Evolutionary conservation across 768 basidiomycete species (phyloP).

Genomic region (Naematelia encephala): DNA sequence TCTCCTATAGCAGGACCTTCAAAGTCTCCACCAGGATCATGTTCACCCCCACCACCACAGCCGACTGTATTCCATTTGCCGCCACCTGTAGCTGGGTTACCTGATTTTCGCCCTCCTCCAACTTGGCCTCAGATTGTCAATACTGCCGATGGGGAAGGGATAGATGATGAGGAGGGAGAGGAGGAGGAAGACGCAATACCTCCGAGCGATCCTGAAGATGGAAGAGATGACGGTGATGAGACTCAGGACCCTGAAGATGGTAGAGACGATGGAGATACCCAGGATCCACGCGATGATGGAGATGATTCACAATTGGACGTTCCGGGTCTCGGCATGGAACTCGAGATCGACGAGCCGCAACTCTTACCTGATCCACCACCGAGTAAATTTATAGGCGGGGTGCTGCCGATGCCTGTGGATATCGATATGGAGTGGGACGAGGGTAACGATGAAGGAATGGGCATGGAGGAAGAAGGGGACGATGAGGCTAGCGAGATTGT

Average conservation of each 20-base stretch:
- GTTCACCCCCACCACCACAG: constrained; percentile 1
- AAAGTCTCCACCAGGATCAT: not conserved
- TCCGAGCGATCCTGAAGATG: not conserved
- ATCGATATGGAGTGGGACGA: constrained; percentile 63
- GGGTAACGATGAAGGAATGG: constrained; percentile 66
- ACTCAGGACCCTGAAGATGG: constrained; percentile 8
- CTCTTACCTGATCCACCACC: constrained; percentile 7
- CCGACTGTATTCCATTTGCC: not conserved
- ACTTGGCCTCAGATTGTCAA: constrained; percentile 44
- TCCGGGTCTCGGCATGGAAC: constrained; percentile 16
- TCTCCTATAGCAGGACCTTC: constrained; percentile 9
- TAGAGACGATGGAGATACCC: constrained; percentile 11
- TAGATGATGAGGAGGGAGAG: constrained; percentile 8
- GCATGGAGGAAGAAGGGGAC: constrained; percentile 48
- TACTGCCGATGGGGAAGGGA: constrained; percentile 12
- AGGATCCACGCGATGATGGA: constrained; percentile 17
- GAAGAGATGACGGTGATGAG: constrained; percentile 10
- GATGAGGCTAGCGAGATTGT: constrained; percentile 27
- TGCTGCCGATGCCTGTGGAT: constrained; percentile 17
- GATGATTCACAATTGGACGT: constrained; percentile 17
- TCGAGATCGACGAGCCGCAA: constrained; percentile 3
- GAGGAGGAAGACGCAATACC: constrained; percentile 1
- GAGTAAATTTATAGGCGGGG: constrained; percentile 1
- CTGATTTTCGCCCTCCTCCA: constrained; percentile 27
- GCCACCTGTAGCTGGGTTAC: constrained; percentile 17